These are phyloP conservation scores for Suillus luteus DNA, from an alignment of 768 basidiomycete genomes.

Conservation along the genomic window DNA sequence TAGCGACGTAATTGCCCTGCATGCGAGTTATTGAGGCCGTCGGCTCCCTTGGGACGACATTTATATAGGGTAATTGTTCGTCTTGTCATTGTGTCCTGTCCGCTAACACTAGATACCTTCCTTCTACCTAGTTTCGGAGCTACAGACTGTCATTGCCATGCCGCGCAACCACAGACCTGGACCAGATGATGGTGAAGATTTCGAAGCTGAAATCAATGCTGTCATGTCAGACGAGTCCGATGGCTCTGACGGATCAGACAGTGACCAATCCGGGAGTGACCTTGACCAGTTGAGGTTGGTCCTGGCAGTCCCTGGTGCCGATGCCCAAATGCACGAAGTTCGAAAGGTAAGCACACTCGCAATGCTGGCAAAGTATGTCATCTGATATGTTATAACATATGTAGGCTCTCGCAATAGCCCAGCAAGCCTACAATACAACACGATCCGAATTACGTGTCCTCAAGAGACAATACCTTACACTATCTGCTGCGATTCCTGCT, in stretches of 20 bases:
- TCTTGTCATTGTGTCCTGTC: background rate
- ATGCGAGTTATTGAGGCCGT: background rate
- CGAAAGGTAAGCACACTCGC: conserved; percentile 7
- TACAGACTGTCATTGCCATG: background rate
- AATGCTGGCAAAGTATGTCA: background rate
- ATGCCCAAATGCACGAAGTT: conserved; percentile 2
- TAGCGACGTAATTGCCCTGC: background rate
- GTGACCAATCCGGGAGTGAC: background rate
- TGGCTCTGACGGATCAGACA: conserved; percentile 2
- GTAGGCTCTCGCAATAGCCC: conserved; percentile 7
- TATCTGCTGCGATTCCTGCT: conserved; percentile 3
- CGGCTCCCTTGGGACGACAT: background rate
- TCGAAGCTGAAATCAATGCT: background rate
- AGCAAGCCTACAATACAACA: conserved; percentile 1
- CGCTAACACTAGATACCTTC: background rate
- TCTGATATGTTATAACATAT: background rate
- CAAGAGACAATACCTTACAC: conserved; percentile 1
- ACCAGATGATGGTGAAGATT: background rate
- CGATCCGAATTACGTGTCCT: background rate
- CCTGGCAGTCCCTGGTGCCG: conserved; percentile 5
- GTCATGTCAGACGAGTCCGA: background rate
- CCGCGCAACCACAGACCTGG: background rate
- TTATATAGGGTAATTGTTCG: background rate
- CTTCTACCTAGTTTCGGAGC: background rate
- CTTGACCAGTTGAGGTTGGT: conserved; percentile 2